These are phyloP conservation scores for Artomyces pyxidatus DNA, from an alignment of 768 basidiomycete species.

Conservation along the genomic window DNA sequence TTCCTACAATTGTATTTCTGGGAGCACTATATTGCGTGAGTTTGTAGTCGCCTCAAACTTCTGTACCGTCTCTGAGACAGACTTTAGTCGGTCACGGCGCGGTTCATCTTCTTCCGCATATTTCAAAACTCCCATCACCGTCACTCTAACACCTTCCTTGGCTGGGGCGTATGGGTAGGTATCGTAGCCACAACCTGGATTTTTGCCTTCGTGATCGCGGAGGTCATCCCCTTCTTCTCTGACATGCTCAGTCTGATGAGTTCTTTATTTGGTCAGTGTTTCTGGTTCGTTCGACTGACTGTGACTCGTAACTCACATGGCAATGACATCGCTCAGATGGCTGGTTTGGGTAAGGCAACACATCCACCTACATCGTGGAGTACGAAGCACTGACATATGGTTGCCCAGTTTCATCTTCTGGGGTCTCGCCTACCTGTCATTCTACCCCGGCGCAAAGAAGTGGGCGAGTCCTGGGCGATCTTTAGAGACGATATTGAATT, in stretches of 20 bases:
- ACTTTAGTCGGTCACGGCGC: slow-evolving; percentile 31
- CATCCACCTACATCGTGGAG: not conserved
- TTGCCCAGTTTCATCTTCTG: slow-evolving; percentile 35
- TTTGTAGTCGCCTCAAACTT: not conserved
- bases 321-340: slow-evolving; percentile 21
- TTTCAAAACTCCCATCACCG: slow-evolving; percentile 31
- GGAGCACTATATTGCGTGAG: slow-evolving; percentile 36
- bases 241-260: slow-evolving; percentile 35
- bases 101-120: slow-evolving; percentile 39
- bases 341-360: slow-evolving; percentile 19
- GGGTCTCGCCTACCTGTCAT: slow-evolving; percentile 34
- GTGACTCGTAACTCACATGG: too few relatives aligned
- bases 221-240: slow-evolving; percentile 27
- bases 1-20: slow-evolving; percentile 39
- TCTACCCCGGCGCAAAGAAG: slow-evolving; percentile 28
- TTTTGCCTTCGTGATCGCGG: slow-evolving; percentile 22
- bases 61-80: not conserved
- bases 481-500: slow-evolving; percentile 31
- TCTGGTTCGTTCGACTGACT: too few relatives aligned
- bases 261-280: slow-evolving; percentile 31
- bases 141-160: slow-evolving; percentile 22
- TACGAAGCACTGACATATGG: too few relatives aligned
- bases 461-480: slow-evolving; percentile 27
- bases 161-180: slow-evolving; percentile 18
- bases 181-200: slow-evolving; percentile 21